Base-by-base conservation (phyloP, 495 filamentous ascomycete genomes). In the Durotheca rogersii region DNA sequence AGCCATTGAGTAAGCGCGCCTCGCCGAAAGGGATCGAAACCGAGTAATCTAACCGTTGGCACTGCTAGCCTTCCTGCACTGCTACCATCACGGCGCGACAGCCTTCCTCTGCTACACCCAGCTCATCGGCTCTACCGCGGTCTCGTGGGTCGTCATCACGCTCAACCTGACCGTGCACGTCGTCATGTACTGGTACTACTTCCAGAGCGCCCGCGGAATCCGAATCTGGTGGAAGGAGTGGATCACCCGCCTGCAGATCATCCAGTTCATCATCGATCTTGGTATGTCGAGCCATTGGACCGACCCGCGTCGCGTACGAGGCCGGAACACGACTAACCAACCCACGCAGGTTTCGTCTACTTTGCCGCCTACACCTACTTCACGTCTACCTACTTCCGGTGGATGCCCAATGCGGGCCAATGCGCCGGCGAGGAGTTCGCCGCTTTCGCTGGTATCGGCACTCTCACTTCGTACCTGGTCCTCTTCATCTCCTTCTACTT, bases 401-500 rank as follows among this genome's bases (percentile, higher is more conserved):
- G 79, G 74, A 75, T 93, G 54, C 92, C 92, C 14, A 93, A 86
- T 65, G 69, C 74, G 23, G 93, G 93, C 60, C 75, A 81, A 52
- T 98, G 93, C 65, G 90, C 93, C 11, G 93, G 93, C 58, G 93
- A 96, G 78, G 93, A 98, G 74, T 97, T 95, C 64, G 93, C 93
- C 41, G 93, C 93, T 18, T 88, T 96, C 67, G 81, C 91, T 41
- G 93, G 93, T 59, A 92, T 96, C 47, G 89, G 77, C 48, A 94
- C 96, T 64, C 73, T 98, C 61, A 88, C 78, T 73, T 93, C 87
- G 33, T 98, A 98, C 80, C 83, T 98, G 46, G 76, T 96, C 54
- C 87, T 98, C 47, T 98, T 98, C 82, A 95, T 98, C 76, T 90
- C 86, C 40, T 98, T 98, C 86, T 98, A 98, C 81, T 76, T 94